Evolutionary conservation across 495 filamentous ascomycete genomes (phyloP).

Genomic region (Aspergillus cristatus): DNA sequence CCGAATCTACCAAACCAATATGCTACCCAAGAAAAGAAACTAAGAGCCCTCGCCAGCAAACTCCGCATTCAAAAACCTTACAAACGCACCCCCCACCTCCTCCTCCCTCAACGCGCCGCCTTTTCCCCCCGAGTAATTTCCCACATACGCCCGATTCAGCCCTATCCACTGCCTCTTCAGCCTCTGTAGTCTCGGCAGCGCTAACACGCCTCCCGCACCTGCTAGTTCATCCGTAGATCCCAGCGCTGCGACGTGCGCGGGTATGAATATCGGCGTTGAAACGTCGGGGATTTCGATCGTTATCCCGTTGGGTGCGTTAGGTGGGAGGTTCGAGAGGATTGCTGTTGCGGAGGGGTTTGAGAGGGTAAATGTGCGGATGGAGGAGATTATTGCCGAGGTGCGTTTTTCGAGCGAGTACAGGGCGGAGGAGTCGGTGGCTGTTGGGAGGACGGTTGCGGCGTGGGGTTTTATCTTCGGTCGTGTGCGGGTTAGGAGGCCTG

Average conservation of each 20-base stretch:
- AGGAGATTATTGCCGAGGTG: constrained; percentile 71
- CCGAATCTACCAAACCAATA: background rate
- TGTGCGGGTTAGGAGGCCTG: constrained; percentile 8
- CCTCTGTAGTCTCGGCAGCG: constrained; percentile 71
- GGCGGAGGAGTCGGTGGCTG: constrained; percentile 60
- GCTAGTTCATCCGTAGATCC: constrained; percentile 36
- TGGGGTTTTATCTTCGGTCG: constrained; percentile 57
- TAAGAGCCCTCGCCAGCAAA: constrained; percentile 18
- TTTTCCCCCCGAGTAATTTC: constrained; percentile 19
- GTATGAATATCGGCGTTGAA: constrained; percentile 38
- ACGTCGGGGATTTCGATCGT: constrained; percentile 29
- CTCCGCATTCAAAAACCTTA: constrained; percentile 37
- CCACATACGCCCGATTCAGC: constrained; percentile 50
- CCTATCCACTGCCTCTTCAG: constrained; percentile 78
- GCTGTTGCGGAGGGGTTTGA: constrained; percentile 29
- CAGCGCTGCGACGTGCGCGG: constrained; percentile 34
- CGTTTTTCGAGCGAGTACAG: constrained; percentile 77
- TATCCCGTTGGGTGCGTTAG: constrained; percentile 47
- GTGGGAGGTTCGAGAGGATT: constrained; percentile 40
- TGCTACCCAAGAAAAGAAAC: background rate
- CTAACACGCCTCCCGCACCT: constrained; percentile 43
- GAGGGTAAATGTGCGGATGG: constrained; percentile 55
- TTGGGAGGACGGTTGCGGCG: constrained; percentile 66
- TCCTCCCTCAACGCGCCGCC: constrained; percentile 19
- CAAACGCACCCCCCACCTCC: constrained; percentile 38